Conservation (phyloP, 306 rosid genomes). For the Phaseolus lunatus region DNA sequence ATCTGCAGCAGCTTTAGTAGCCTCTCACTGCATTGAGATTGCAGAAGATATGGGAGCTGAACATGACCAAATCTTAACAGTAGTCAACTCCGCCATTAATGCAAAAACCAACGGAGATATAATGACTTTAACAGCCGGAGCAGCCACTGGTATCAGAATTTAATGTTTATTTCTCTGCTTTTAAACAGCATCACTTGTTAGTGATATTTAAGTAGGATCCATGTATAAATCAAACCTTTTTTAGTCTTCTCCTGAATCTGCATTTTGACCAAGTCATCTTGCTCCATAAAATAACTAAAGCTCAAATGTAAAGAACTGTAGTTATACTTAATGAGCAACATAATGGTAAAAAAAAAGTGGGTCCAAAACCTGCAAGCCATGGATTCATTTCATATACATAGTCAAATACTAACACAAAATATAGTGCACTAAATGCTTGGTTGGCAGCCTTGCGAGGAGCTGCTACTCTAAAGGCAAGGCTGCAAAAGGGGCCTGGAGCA, state of each 20-base stretch:
- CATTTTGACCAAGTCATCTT: slow-evolving; percentile 3
- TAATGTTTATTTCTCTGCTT: slow-evolving; percentile 22
- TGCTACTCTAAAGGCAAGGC: slow-evolving; percentile 72
- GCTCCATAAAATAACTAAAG: slow-evolving; percentile 9
- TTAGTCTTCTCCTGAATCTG: slow-evolving; percentile 19
- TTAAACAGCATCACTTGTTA: slow-evolving; percentile 10
- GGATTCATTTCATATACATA: background rate
- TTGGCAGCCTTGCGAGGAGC: slow-evolving; percentile 85
- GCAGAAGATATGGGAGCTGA: slow-evolving; percentile 98
- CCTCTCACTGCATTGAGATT: slow-evolving; percentile 96
- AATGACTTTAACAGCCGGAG: slow-evolving; percentile 94
- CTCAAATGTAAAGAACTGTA: background rate
- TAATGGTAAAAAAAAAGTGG: background rate
- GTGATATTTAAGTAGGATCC: slow-evolving; percentile 1
- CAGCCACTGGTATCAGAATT: slow-evolving; percentile 78
- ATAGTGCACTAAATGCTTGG: slow-evolving; percentile 20
- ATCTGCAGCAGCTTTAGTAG: slow-evolving; percentile 93
- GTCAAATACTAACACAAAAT: slow-evolving; percentile 19
- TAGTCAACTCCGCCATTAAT: slow-evolving; percentile 81
- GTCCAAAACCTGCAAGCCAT: background rate
- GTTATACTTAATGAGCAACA: slow-evolving; percentile 7
- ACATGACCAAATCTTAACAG: slow-evolving; percentile 70
- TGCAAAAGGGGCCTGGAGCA: slow-evolving; percentile 74
- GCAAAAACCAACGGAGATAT: slow-evolving; percentile 91
- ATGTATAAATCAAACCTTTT: background rate